Base-by-base conservation (phyloP, 495 filamentous ascomycete genomes). In the Aspergillus campestris region DNA sequence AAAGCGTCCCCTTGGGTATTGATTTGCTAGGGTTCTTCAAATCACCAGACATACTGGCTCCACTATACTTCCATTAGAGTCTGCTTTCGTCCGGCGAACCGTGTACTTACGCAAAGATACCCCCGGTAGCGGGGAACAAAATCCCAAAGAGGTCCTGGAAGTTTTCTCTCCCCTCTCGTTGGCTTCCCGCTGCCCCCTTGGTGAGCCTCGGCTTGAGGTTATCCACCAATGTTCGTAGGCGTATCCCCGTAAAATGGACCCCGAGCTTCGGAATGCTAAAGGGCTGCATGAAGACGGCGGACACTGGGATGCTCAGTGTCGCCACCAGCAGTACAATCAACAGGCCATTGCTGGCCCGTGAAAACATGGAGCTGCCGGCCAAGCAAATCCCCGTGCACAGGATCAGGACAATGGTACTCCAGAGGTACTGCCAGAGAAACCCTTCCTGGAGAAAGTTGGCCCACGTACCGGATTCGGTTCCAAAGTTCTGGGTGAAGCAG, bases 41-140 rank as follows among this genome's bases (percentile, higher is more conserved):
- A 61, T 94, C 87, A 3, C 88, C 88, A 8, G 87, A 92, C 88
- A 94, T 94, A 49, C 84, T 89, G 3, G 87, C 87, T n/a, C 87
- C 87, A 30, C 74, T 77, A 28, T 38, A 40, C 32, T 15, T 50
- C 27, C 14, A 42, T 66, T 4, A 24, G 32, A 67, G 61, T 44
- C 8, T 58, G 10, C 37, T 42, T 24, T n/a, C 28, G 38, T 12
- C 30, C 11, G 2, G 36, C 2, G 2, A 30, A 31, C 14, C 7
- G 10, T 14, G 8, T 36, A 72, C 76, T 62, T 64, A 78, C 73
- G 78, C 78, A 56, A 82, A 82, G 11, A 82, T 82, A 8, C 78
- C 78, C n/a, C 76, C 75, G n/a, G 88, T 92, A 0, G 88, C 87
- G 37, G 88, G 88, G 51, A 90, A 94, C 8, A 94, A 60, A 45